Conservation (phyloP, 208 protist species). For the Zelonia costaricensis region DNA sequence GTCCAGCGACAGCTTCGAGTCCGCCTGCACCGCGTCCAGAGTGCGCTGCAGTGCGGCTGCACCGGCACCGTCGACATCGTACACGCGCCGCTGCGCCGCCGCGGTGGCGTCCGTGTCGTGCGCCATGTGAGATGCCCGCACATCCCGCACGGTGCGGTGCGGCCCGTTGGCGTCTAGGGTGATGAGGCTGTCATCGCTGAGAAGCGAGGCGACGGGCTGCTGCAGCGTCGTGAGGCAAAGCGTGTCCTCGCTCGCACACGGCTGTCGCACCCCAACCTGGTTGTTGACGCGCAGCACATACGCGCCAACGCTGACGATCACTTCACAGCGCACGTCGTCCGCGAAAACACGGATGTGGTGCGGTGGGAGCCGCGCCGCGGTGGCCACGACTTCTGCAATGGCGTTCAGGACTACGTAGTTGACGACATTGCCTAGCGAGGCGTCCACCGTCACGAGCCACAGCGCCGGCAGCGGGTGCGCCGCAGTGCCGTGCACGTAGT, state of each 20-base stretch:
- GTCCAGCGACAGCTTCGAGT: conserved; percentile 62
- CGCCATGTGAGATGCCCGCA: conserved; percentile 7
- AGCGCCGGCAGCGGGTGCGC: conserved; percentile 35
- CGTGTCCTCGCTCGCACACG: conserved; percentile 76
- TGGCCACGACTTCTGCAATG: conserved; percentile 44
- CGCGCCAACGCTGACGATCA: conserved; percentile 52
- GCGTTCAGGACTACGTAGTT: conserved; percentile 65
- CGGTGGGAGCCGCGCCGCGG: conserved; percentile 36
- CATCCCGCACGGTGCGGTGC: conserved; percentile 28
- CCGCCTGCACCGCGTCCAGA: conserved; percentile 40
- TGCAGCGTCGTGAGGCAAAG: conserved; percentile 37
- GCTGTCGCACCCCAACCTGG: conserved; percentile 63
- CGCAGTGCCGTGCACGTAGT: conserved; percentile 36
- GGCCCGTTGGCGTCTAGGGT: conserved; percentile 65
- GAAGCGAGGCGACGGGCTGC: conserved; percentile 36
- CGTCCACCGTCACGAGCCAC: conserved; percentile 60
- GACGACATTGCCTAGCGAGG: conserved; percentile 44
- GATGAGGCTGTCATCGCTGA: conserved; percentile 51
- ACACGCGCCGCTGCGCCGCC: neutral
- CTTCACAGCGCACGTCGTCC: conserved; percentile 41
- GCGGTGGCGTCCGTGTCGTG: neutral
- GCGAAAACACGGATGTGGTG: conserved; percentile 65
- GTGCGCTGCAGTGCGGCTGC: conserved; percentile 25
- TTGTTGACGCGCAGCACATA: conserved; percentile 80
- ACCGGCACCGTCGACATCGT: conserved; percentile 18